Percentiles rank a stretch among this genome's conserved stretches.
phyloP scores from a whole-genome alignment of 176 grass and related monocot genomes.

The Pontederia paniculata region DNA sequence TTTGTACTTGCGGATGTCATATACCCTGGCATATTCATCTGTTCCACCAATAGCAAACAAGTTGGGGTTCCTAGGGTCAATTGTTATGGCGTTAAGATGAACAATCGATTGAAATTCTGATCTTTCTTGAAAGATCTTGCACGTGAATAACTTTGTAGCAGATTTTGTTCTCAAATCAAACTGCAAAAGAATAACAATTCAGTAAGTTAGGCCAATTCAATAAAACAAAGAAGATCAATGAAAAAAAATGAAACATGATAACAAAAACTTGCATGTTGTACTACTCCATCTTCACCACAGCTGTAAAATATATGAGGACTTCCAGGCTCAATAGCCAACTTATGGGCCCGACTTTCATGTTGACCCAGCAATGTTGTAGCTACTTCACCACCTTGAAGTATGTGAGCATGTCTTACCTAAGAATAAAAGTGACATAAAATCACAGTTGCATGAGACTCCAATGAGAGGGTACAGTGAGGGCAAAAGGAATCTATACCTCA shows the following conservation, averaged over 20 bases:
- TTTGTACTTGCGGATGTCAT: conserved; percentile 75
- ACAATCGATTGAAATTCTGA: conserved; percentile 22
- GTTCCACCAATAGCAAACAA: conserved; percentile 62
- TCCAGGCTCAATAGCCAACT: conserved; percentile 65
- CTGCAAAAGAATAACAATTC: conserved; percentile 28
- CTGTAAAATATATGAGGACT: conserved; percentile 86
- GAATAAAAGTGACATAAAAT: background rate
- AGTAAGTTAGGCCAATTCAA: conserved; percentile 4
- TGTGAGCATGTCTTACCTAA: conserved; percentile 45
- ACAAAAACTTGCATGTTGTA: conserved; percentile 59
- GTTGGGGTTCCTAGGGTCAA: conserved; percentile 74
- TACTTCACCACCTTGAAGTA: conserved; percentile 48
- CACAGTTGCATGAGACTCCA: background rate
- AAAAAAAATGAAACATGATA: background rate
- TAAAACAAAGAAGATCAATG: conserved; percentile 4
- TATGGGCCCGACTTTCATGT: conserved; percentile 66
- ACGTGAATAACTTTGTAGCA: conserved; percentile 48
- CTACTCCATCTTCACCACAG: conserved; percentile 78
- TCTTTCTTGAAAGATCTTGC: conserved; percentile 30
- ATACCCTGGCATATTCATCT: conserved; percentile 64
- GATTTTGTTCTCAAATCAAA: conserved; percentile 78
- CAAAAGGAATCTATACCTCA: conserved; percentile 27
- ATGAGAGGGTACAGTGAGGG: background rate
- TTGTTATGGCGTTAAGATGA: conserved; percentile 57
- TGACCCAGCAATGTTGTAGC: conserved; percentile 46